phyloP scores from a whole-genome alignment of 2,329 filamentous ascomycete genomes.

The Penicillium freii region DNA sequence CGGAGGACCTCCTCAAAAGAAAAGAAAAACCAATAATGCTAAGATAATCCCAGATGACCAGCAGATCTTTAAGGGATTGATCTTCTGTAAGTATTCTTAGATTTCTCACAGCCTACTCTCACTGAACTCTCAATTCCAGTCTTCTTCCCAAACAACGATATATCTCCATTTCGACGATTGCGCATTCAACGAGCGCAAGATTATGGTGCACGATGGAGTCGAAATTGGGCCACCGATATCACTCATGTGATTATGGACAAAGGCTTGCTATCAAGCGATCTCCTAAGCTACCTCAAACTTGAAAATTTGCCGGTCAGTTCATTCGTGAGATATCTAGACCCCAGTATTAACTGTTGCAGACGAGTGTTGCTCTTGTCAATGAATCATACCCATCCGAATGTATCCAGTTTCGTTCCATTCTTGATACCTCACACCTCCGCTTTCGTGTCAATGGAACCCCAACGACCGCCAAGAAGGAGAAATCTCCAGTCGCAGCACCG shows the following conservation, averaged over 20 bases:
- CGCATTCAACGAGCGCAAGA: conserved; percentile 74
- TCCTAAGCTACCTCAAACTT: conserved; percentile 57
- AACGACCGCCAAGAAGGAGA: conserved; percentile 9
- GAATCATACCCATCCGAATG: conserved; percentile 70
- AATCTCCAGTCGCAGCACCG: conserved; percentile 10
- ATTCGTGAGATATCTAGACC: background rate
- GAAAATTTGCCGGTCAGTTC: conserved; percentile 49
- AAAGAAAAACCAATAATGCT: conserved; percentile 36
- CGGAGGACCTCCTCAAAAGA: conserved; percentile 20
- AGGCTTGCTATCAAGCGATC: conserved; percentile 60
- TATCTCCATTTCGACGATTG: conserved; percentile 62
- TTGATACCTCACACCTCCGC: conserved; percentile 60
- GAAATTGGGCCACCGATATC: conserved; percentile 54
- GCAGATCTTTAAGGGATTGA: conserved; percentile 60
- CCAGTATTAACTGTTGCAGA: conserved; percentile 25
- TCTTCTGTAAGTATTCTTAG: conserved; percentile 52
- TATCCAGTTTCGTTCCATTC: conserved; percentile 55
- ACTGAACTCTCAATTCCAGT: conserved; percentile 36
- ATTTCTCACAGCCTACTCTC: background rate
- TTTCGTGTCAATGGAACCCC: conserved; percentile 36
- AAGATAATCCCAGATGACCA: conserved; percentile 52
- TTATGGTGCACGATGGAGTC: conserved; percentile 71
- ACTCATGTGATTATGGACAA: conserved; percentile 82
- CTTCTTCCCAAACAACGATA: conserved; percentile 79
- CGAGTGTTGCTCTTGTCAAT: conserved; percentile 57